phyloP scores from a whole-genome alignment of 2,329 filamentous ascomycete genomes.

The Penicillium sumatraense region DNA sequence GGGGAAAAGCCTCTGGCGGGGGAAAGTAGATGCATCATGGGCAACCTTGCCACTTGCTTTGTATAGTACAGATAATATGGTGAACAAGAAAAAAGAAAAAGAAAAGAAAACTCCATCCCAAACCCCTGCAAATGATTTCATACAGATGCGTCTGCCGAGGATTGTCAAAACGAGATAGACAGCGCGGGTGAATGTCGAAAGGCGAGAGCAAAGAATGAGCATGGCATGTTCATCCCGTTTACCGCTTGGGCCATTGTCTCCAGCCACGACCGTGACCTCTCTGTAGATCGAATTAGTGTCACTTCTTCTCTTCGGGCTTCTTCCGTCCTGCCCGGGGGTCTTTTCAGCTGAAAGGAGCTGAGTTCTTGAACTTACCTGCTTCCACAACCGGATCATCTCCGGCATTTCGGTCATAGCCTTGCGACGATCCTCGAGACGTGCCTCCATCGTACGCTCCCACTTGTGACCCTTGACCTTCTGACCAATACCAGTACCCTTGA shows the following conservation, averaged over 20 bases:
- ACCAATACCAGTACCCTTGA: constrained; percentile 91
- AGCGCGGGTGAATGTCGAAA: constrained; percentile 10
- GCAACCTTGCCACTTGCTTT: constrained; percentile 13
- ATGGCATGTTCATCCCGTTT: constrained; percentile 21
- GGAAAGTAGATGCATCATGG: constrained; percentile 2
- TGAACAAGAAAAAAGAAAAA: constrained; percentile 18
- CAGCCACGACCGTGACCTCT: constrained; percentile 73
- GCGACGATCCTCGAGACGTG: constrained; percentile 83
- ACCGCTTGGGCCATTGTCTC: constrained; percentile 72
- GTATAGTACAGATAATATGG: constrained; percentile 27
- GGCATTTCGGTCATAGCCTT: constrained; percentile 96
- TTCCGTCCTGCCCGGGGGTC: too few relatives aligned
- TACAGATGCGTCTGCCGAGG: constrained; percentile 21
- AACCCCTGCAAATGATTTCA: constrained; percentile 29
- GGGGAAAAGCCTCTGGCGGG: not conserved
- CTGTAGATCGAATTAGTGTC: constrained; percentile 50
- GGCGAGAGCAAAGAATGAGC: constrained; percentile 22
- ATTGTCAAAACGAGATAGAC: constrained; percentile 8
- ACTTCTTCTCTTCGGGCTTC: not conserved
- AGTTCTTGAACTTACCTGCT: constrained; percentile 69
- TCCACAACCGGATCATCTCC: constrained; percentile 88
- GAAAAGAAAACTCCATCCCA: constrained; percentile 28
- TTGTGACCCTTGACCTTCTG: constrained; percentile 94
- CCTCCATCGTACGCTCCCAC: constrained; percentile 85
- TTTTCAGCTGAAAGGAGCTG: not conserved